Percentiles rank a stretch among this genome's conserved stretches.
Conservation (phyloP, 768 basidiomycete species). For the Rhodotorula taiwanensis region DNA sequence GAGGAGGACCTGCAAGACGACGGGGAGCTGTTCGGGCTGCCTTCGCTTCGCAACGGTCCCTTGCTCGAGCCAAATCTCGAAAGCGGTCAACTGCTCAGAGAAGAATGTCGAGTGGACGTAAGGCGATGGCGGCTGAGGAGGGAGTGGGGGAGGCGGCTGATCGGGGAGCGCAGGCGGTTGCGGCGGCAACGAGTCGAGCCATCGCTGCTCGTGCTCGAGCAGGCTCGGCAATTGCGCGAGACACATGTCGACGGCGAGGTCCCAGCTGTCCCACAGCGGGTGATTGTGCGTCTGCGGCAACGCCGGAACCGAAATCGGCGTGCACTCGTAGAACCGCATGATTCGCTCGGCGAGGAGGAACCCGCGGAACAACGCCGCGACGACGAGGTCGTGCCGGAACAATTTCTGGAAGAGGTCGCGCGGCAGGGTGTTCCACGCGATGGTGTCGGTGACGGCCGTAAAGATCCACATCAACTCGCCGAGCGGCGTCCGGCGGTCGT, state of each 20-base stretch:
- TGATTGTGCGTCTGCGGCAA: constrained; percentile 96
- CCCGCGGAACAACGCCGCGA: constrained; percentile 93
- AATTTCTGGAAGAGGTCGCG: constrained; percentile 85
- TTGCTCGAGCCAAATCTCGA: constrained; percentile 95
- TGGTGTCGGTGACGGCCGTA: constrained; percentile 96
- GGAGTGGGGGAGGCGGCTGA: constrained; percentile 34
- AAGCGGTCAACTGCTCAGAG: constrained; percentile 89
- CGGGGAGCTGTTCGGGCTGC: constrained; percentile 93
- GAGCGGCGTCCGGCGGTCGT: constrained; percentile 88
- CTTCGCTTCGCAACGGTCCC: constrained; percentile 57
- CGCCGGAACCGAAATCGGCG: constrained; percentile 83
- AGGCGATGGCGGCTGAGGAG: constrained; percentile 54
- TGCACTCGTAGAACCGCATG: constrained; percentile 96
- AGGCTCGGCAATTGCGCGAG: constrained; percentile 86
- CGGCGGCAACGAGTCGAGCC: constrained; percentile 41
- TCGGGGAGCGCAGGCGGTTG: constrained; percentile 38
- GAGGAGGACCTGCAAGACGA: constrained; percentile 91
- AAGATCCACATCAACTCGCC: constrained; percentile 99
- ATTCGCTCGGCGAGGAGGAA: constrained; percentile 95
- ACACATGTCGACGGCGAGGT: constrained; percentile 89
- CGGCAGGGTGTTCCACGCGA: constrained; percentile 97
- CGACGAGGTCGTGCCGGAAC: constrained; percentile 89
- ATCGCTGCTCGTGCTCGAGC: constrained; percentile 47
- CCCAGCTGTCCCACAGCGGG: constrained; percentile 94
- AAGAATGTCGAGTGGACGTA: constrained; percentile 90